phyloP scores from a whole-genome alignment of 805 yeast genomes.

The Ogataea allantospora region DNA sequence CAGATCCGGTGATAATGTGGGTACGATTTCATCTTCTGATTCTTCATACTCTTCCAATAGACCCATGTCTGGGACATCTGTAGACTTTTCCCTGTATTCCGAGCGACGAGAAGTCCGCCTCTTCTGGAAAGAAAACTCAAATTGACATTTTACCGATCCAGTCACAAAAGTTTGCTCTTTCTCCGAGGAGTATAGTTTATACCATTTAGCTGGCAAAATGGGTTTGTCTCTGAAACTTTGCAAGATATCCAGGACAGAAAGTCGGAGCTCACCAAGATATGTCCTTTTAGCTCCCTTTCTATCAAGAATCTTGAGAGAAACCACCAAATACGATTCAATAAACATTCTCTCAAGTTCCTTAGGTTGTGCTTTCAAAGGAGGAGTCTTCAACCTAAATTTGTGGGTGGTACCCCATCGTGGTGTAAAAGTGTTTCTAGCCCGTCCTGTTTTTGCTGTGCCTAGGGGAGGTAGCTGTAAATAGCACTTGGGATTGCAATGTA shows the following conservation, averaged over 20 bases:
- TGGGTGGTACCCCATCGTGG: slow-evolving; percentile 24
- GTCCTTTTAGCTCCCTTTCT: slow-evolving; percentile 21
- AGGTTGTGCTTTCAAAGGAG: slow-evolving; percentile 13
- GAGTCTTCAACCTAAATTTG: slow-evolving; percentile 15
- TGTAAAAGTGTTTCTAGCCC: slow-evolving; percentile 13
- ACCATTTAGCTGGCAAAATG: slow-evolving; percentile 23
- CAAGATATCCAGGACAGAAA: slow-evolving; percentile 25
- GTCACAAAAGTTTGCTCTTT: slow-evolving; percentile 28
- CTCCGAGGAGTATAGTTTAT: slow-evolving; percentile 24
- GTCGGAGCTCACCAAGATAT: slow-evolving; percentile 31
- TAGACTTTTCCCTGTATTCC: no score
- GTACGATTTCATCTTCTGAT: slow-evolving; percentile 12
- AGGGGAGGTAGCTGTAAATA: slow-evolving; percentile 18
- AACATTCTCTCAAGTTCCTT: slow-evolving; percentile 10
- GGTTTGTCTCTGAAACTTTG: slow-evolving; percentile 10
- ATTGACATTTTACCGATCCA: slow-evolving; percentile 27
- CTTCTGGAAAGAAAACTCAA: slow-evolving; percentile 14
- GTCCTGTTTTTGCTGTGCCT: slow-evolving; percentile 15
- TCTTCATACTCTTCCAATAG: slow-evolving; percentile 23
- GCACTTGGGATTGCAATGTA: slow-evolving; percentile 24
- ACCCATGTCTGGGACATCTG: slow-evolving; percentile 6
- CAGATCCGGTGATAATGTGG: background rate
- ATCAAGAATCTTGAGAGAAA: slow-evolving; percentile 21
- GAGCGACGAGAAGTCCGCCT: background rate
- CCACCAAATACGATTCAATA: slow-evolving; percentile 15